Evolutionary conservation across 1,284 basidiomycete genomes (phyloP), one percentile per base, ranked within the genome.

Genomic region (Pseudozyma sp.): DNA sequence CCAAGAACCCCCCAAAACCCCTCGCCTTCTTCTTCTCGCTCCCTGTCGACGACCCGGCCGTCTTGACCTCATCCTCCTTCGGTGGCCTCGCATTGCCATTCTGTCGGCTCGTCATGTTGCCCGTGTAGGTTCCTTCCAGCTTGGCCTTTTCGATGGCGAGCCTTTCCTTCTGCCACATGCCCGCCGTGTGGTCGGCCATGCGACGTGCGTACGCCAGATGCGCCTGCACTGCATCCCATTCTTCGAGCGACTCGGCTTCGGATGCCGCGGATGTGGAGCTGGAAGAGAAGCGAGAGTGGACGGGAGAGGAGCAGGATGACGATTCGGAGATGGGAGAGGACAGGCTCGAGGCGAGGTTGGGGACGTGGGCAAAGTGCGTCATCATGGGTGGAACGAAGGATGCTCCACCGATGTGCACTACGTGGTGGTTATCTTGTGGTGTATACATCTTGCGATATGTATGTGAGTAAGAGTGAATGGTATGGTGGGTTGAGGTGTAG

Each of bases 71-170:
- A 3, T 6, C 37, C 19, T 40, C 33, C 16, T 51, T 45, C n/a
- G 69, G 60, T 10, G 69, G 69, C 9, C 55, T 44, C 6, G 71
- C 71, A 29, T 66, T 69, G 17, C 67, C 71, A 30, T 74, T 74
- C 13, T 69, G 63, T 5, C 71, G 16, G 0, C 49, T 54, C 0
- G 71, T 74, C 17, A 66, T 11, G 56, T 69, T 54, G 30, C 71
- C 71, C 7, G 63, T 69, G 50, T 68, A 74, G 13, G 71, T 74
- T 0, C 71, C 71, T 4, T 69, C 59, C 37, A 69, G 51, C 24
- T 74, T 74, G 10, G 71, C 58, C 46, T 69, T 69, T 55, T 74
- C 71, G 56, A 74, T 74, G 24, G 67, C 67, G 3, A 69, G 55
- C 10, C 71, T 52, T 52, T 74, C 67, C 31, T 49, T 54, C 58